phyloP scores from a whole-genome alignment of 108 stramenopile species.

The Ochromonas danica region DNA sequence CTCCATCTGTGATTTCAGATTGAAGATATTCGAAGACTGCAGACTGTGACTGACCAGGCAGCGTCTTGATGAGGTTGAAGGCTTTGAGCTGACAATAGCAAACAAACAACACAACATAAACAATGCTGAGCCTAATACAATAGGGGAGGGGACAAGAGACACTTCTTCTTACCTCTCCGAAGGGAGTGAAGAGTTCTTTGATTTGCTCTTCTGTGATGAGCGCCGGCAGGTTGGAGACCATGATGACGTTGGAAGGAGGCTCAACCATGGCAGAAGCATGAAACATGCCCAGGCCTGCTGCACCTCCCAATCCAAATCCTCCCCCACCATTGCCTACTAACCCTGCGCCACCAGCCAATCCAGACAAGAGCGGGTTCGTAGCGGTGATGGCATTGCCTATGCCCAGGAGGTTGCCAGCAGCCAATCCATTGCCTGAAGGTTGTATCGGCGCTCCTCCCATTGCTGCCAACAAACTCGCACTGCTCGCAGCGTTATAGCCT shows the following conservation, averaged over 20 bases:
- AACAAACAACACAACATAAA: background rate
- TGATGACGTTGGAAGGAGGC: conserved; percentile 18
- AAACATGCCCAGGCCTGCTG: background rate
- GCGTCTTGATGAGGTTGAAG: conserved; percentile 34
- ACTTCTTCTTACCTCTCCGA: conserved; percentile 33
- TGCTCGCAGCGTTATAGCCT: background rate
- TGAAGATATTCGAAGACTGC: conserved; percentile 36
- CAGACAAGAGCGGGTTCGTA: background rate
- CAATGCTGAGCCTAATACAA: background rate
- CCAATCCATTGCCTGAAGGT: too few species aligned
- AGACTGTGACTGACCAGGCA: background rate
- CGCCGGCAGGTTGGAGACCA: conserved; percentile 36
- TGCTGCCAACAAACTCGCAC: background rate
- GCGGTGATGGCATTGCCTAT: background rate
- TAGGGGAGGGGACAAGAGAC: background rate
- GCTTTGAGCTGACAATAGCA: conserved; percentile 24
- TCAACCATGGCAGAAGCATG: background rate
- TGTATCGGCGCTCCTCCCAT: background rate
- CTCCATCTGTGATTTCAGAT: background rate
- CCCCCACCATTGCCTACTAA: background rate
- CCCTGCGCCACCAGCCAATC: background rate
- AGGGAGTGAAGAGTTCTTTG: conserved; percentile 34
- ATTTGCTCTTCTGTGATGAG: conserved; percentile 29
- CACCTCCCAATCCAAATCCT: background rate
- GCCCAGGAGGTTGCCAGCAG: too few species aligned